A percentile compares a stretch with the other conserved stretches of the same genome.
phyloP scores from a whole-genome alignment of 371 early-diverging fungal species.

The Gilbertella persicaria region DNA sequence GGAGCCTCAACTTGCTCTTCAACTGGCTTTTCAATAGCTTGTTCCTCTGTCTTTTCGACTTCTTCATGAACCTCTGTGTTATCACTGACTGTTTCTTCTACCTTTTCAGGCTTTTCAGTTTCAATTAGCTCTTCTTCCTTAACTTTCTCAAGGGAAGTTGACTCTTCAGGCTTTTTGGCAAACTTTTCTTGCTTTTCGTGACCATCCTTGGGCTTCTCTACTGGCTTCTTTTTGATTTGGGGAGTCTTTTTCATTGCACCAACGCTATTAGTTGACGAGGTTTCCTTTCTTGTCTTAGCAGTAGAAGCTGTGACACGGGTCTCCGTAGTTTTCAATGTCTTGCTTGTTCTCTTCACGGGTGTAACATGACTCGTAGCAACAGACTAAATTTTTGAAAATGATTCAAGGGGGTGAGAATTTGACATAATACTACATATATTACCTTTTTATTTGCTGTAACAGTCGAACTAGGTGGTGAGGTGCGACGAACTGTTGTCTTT shows the following conservation, averaged over 20 bases:
- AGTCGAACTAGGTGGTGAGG: slow-evolving; percentile 12
- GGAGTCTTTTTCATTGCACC: slow-evolving; percentile 6
- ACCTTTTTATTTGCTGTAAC: slow-evolving; percentile 14
- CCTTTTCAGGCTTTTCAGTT: background rate
- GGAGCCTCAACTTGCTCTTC: slow-evolving; percentile 2
- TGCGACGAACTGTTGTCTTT: background rate
- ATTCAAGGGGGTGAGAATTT: background rate
- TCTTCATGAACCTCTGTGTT: too few species aligned
- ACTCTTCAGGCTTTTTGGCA: background rate
- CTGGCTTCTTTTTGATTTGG: background rate
- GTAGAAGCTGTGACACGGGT: slow-evolving; percentile 11
- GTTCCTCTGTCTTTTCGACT: background rate
- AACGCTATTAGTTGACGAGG: slow-evolving; percentile 5
- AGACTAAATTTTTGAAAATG: too few species aligned
- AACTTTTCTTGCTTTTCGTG: background rate
- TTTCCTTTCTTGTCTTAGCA: slow-evolving; percentile 12
- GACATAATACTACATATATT: background rate
- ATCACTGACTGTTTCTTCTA: too few species aligned
- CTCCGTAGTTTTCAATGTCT: slow-evolving; percentile 5
- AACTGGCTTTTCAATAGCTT: too few species aligned
- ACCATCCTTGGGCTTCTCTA: background rate
- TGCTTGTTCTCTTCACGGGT: background rate
- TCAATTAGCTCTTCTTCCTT: background rate
- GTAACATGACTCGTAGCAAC: background rate
- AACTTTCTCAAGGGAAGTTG: background rate